Conservation (phyloP, 148 eudicot species). For the Camellia lanceoleosa region DNA sequence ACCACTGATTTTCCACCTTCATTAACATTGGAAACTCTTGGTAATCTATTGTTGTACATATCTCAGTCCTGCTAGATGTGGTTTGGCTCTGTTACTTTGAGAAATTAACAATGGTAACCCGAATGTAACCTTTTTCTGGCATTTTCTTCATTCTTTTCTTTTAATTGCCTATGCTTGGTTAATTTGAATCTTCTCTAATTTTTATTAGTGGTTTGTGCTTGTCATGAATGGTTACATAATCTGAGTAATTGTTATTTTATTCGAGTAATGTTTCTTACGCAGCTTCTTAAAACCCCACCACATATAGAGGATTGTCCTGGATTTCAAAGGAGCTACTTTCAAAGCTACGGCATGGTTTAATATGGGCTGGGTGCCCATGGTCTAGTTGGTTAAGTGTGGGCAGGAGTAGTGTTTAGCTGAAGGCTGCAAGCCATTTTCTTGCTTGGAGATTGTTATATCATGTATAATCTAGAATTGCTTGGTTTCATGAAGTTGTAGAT, state of each 20-base stretch:
- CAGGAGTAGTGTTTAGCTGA: background rate
- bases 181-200: background rate
- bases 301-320: background rate
- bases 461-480: background rate
- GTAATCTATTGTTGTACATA: background rate
- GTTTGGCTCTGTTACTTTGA: background rate
- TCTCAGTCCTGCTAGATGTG: background rate
- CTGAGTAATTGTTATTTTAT: background rate
- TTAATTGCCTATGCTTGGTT: conserved; percentile 2
- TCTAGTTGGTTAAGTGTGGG: background rate
- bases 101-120: background rate
- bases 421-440: background rate
- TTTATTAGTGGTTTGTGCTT: background rate
- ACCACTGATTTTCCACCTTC: background rate
- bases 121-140: background rate
- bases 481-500: conserved; percentile 1
- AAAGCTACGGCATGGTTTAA: background rate
- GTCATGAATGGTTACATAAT: background rate
- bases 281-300: background rate
- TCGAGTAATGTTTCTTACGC: background rate
- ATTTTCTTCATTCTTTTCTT: conserved; percentile 1
- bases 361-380: background rate
- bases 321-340: background rate
- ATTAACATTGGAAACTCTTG: background rate
- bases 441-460: conserved; percentile 12